Evolutionary conservation across 805 yeast species (phyloP).

Genomic region (Priceomyces fermenticarens): DNA sequence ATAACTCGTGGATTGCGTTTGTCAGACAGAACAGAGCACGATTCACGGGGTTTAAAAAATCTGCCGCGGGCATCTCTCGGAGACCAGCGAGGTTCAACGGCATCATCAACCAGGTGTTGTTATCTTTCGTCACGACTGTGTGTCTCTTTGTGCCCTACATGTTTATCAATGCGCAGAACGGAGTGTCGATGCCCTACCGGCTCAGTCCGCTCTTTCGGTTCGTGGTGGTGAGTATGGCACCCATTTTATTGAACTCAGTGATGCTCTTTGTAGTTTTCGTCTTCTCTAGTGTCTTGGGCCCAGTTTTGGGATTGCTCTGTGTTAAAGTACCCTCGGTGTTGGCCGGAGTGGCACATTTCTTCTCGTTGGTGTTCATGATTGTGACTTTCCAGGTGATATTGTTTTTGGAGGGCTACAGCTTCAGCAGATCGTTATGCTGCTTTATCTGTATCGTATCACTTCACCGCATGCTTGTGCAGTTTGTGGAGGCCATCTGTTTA

Average conservation of each 20-base stretch:
- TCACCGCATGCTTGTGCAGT: conserved; percentile 34
- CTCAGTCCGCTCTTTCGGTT: conserved; percentile 60
- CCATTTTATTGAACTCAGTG: conserved; percentile 41
- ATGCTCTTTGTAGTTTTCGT: conserved; percentile 30
- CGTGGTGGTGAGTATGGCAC: conserved; percentile 47
- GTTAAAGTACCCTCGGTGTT: conserved; percentile 30
- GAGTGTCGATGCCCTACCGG: conserved; percentile 46
- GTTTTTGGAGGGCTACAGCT: conserved; percentile 42
- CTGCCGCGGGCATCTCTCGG: background rate
- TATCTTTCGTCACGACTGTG: conserved; percentile 13
- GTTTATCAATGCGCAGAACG: conserved; percentile 84
- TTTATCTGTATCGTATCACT: conserved; percentile 34
- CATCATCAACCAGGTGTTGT: conserved; percentile 14
- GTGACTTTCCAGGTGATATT: conserved; percentile 34
- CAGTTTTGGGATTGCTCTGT: conserved; percentile 31
- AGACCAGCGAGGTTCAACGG: conserved; percentile 13
- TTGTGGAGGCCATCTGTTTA: conserved; percentile 27
- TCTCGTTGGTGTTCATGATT: conserved; percentile 31
- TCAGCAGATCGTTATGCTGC: conserved; percentile 36
- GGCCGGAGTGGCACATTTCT: conserved; percentile 39
- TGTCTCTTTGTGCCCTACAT: conserved; percentile 60
- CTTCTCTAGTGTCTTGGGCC: conserved; percentile 36
- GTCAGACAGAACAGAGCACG: conserved; percentile 30
- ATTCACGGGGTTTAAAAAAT: conserved; percentile 21
- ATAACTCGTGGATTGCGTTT: conserved; percentile 77